A percentile compares a stretch with the other conserved stretches of the same genome.
phyloP scores from a whole-genome alignment of 805 yeast species.

The Yarrowia divulgata region DNA sequence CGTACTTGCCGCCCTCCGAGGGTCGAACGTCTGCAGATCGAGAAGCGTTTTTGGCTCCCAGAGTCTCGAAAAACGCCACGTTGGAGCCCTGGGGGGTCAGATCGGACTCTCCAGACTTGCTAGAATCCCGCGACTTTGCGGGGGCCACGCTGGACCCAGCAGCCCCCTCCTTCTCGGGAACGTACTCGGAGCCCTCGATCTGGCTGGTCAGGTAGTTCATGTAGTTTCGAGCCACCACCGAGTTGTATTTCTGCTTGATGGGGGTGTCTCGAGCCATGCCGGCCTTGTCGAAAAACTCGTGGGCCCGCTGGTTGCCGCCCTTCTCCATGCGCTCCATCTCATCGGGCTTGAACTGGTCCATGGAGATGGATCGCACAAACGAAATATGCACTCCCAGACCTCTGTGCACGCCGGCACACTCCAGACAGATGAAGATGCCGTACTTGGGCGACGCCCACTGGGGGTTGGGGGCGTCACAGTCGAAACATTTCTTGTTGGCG shows the following conservation, averaged over 20 bases:
- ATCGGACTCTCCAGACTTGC: background rate
- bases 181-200: slow-evolving; percentile 74
- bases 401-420: slow-evolving; percentile 94
- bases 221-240: slow-evolving; percentile 93
- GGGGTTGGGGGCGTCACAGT: slow-evolving; percentile 94
- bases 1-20: slow-evolving; percentile 85
- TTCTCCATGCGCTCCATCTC: slow-evolving; percentile 89
- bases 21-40: slow-evolving; percentile 87
- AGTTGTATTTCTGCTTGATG: slow-evolving; percentile 79
- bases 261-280: slow-evolving; percentile 73
- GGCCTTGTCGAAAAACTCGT: slow-evolving; percentile 68
- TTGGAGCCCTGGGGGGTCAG: slow-evolving; percentile 54
- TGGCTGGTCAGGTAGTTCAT: slow-evolving; percentile 78
- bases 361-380: slow-evolving; percentile 93
- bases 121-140: slow-evolving; percentile 49
- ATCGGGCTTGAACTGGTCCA: slow-evolving; percentile 97
- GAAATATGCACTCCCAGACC: slow-evolving; percentile 97
- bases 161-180: slow-evolving; percentile 26
- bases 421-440: slow-evolving; percentile 95
- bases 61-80: slow-evolving; percentile 80
- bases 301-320: slow-evolving; percentile 88
- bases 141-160: background rate
- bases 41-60: slow-evolving; percentile 73
- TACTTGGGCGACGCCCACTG: slow-evolving; percentile 99
- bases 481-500: slow-evolving; percentile 87